Base-by-base conservation (phyloP, 208 protist species). In the Leptomonas pyrrhocoris region DNA sequence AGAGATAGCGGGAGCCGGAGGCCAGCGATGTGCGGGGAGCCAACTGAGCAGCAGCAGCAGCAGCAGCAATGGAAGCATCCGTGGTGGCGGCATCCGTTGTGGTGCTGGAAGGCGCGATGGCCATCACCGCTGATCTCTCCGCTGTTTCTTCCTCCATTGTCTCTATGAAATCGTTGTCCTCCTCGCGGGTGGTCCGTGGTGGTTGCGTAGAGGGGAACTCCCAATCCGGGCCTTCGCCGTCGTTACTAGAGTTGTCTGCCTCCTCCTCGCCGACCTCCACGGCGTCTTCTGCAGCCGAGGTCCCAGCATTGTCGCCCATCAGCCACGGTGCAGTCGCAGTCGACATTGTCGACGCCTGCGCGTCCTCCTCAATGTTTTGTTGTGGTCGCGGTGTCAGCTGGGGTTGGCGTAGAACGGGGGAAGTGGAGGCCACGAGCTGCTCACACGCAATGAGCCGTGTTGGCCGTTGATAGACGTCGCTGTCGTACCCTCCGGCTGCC, bases 1-100 rank as follows among this genome's bases (percentile, higher is more conserved):
- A 76, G 2, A 76, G 54, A 25, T 62, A 76, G 36, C 70, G 60
- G 13, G 61, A 59, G 27, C n/a, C 51, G 23, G 51, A 15, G 4
- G 34, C 63, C 53, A 68, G 40, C 27, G 63, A 48, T 2, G 51
- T 25, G 18, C 55, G 43, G n/a, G n/a, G n/a, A n/a, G n/a, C n/a
- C n/a, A n/a, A n/a, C n/a, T n/a, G n/a, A n/a, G n/a, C n/a, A n/a
- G n/a, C n/a, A n/a, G n/a, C n/a, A n/a, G n/a, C n/a, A 13, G 27
- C 31, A 28, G 62, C 11, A 8, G 51, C 49, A 18, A n/a, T 27
- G 25, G n/a, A 13, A 28, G 53, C 19, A 5, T 25, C 46, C 28
- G 49, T 23, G 0, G 40, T 25, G 19, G 48, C 21, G 0, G 25
- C 27, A 0, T 7, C 53, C 11, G 15, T 38, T 7, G 51, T 12